Conservation (phyloP, 1,139 yeast species). For the Debaryomycetaceae sp. region DNA sequence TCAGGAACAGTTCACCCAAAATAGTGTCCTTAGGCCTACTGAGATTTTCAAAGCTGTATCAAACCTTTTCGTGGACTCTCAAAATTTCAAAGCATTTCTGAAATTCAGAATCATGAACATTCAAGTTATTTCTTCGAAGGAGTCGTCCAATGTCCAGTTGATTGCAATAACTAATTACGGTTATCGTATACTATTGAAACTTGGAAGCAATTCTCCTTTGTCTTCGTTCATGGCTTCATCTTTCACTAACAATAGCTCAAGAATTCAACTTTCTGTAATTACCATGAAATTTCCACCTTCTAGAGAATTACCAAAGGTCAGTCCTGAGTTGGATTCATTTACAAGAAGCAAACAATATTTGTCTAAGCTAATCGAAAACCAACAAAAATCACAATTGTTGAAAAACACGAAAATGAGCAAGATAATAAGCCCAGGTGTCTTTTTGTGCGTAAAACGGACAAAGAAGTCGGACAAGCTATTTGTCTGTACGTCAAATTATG, state of each 20-base stretch:
- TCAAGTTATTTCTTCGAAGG: constrained; percentile 57
- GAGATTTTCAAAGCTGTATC: constrained; percentile 59
- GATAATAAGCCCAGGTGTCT: constrained; percentile 81
- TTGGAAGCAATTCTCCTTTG: constrained; percentile 32
- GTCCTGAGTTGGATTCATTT: constrained; percentile 45
- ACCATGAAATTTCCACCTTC: constrained; percentile 77
- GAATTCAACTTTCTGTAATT: constrained; percentile 40
- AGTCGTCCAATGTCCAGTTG: constrained; percentile 68
- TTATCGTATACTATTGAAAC: constrained; percentile 67
- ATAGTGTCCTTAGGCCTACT: constrained; percentile 40
- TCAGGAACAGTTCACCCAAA: constrained; percentile 37
- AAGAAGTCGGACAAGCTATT: constrained; percentile 54
- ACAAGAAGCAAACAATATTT: constrained; percentile 43
- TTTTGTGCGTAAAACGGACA: constrained; percentile 49
- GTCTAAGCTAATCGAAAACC: constrained; percentile 40
- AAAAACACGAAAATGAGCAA: constrained; percentile 46
- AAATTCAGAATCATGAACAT: constrained; percentile 60
- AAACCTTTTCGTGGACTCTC: constrained; percentile 46
- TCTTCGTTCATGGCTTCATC: constrained; percentile 27
- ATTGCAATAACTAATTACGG: constrained; percentile 89
- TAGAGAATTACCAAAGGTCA: constrained; percentile 54
- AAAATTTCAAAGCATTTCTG: constrained; percentile 40
- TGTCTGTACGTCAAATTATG: constrained; percentile 80
- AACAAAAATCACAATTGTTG: constrained; percentile 45
- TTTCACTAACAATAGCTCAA: constrained; percentile 17